phyloP scores from a whole-genome alignment of 805 yeast genomes.

The Peterozyma xylosa region DNA sequence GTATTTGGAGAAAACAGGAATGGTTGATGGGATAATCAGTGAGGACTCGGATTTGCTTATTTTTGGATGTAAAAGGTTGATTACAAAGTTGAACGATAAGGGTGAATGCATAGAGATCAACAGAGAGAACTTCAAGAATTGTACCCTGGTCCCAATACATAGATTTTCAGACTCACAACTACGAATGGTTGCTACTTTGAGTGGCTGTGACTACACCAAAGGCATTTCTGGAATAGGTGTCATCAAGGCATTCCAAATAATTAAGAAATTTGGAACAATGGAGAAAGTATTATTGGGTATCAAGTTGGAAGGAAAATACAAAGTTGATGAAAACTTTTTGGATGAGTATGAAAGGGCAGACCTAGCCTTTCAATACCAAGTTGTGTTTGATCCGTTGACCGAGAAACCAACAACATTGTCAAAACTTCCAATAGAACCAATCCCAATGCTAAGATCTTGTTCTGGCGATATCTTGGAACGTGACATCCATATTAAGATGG shows the following conservation, averaged over 20 bases:
- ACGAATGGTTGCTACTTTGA: conserved; percentile 70
- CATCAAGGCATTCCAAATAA: conserved; percentile 60
- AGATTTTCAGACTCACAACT: conserved; percentile 49
- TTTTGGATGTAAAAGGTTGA: conserved; percentile 71
- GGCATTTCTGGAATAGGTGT: conserved; percentile 83
- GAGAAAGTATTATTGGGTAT: conserved; percentile 51
- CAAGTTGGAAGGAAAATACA: conserved; percentile 49
- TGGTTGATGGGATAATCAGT: conserved; percentile 79
- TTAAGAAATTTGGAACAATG: conserved; percentile 41
- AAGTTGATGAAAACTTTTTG: conserved; percentile 49
- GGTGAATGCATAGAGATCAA: conserved; percentile 65
- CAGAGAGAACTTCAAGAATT: conserved; percentile 42
- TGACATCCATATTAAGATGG: conserved; percentile 45
- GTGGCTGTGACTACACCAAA: conserved; percentile 96
- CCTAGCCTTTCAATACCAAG: conserved; percentile 74
- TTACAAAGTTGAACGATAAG: conserved; percentile 74
- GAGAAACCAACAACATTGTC: conserved; percentile 49
- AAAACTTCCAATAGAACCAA: conserved; percentile 37
- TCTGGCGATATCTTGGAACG: conserved; percentile 38
- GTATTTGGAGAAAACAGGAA: conserved; percentile 64
- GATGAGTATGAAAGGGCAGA: conserved; percentile 60
- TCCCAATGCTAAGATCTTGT: conserved; percentile 28
- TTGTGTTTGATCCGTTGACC: conserved; percentile 69
- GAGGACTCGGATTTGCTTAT: conserved; percentile 92
- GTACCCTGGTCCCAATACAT: conserved; percentile 41